phyloP scores from a whole-genome alignment of 257 asterid species.

The Solanum paucissectum region DNA sequence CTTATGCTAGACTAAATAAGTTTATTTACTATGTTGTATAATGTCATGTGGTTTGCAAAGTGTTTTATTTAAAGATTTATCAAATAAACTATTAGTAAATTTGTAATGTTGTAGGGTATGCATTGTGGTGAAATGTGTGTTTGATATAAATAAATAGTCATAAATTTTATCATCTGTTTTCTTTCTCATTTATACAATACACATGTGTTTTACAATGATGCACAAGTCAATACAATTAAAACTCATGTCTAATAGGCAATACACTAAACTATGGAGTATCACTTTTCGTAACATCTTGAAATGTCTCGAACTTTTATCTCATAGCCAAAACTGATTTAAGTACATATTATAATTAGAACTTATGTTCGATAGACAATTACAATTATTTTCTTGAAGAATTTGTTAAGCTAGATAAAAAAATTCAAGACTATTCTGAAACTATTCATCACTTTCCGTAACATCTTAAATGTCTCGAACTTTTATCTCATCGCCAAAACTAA shows the following conservation, averaged over 20 bases:
- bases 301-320: too few relatives aligned
- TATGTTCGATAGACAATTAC: too few relatives aligned
- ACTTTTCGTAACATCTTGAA: too few relatives aligned
- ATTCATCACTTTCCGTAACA: too few relatives aligned
- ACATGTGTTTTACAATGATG: neutral
- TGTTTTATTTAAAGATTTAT: neutral
- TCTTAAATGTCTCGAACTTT: too few relatives aligned
- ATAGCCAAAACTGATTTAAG: too few relatives aligned
- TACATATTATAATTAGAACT: too few relatives aligned
- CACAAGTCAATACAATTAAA: neutral
- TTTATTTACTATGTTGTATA: neutral
- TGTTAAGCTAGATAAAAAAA: too few relatives aligned
- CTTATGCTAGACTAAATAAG: constrained; percentile 26
- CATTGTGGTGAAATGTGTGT: neutral
- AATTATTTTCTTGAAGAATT: too few relatives aligned
- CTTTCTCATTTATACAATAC: neutral
- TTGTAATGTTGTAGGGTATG: neutral
- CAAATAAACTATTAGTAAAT: neutral
- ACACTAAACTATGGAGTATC: neutral
- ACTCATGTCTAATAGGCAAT: neutral
- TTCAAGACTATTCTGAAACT: too few relatives aligned
- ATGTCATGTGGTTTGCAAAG: neutral
- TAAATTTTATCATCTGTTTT: neutral
- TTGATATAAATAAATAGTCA: neutral
- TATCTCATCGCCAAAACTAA: too few relatives aligned